A percentile compares a stretch with the other conserved stretches of the same genome.
These are phyloP conservation scores for Paramecium primaurelia DNA, from an alignment of 73 alveolate species.

Conservation along the genomic window DNA sequence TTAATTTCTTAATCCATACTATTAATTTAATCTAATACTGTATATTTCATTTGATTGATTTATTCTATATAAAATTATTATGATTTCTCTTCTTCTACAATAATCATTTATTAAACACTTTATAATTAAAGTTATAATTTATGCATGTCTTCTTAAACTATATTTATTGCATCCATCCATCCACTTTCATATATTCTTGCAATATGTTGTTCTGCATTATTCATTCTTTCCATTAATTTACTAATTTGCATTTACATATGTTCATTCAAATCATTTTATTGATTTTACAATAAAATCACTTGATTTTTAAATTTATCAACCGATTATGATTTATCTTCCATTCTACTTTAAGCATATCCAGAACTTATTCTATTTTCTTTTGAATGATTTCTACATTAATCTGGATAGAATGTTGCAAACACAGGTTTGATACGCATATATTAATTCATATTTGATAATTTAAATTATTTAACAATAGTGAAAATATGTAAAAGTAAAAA, in stretches of 20 bases:
- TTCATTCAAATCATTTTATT: neutral
- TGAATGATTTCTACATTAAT: neutral
- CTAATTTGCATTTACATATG: neutral
- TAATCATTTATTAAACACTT: neutral
- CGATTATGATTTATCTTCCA: neutral
- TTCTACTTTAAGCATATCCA: neutral
- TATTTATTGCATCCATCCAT: neutral
- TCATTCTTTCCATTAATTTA: neutral
- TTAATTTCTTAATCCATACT: neutral
- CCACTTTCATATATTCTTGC: neutral
- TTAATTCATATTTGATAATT: neutral
- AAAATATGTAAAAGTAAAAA: neutral
- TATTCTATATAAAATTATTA: neutral
- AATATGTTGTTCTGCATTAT: neutral
- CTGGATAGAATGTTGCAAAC: constrained; percentile 9
- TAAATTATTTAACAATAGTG: neutral
- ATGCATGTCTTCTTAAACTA: neutral
- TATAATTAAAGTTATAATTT: neutral
- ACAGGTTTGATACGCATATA: neutral
- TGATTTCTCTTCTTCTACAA: neutral
- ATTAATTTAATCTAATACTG: neutral
- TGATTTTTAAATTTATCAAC: neutral
- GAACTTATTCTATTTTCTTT: neutral
- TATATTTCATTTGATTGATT: neutral
- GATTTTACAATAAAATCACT: neutral